Conservation (phyloP, 2,329 filamentous ascomycete genomes). For the Talaromyces sp. region DNA sequence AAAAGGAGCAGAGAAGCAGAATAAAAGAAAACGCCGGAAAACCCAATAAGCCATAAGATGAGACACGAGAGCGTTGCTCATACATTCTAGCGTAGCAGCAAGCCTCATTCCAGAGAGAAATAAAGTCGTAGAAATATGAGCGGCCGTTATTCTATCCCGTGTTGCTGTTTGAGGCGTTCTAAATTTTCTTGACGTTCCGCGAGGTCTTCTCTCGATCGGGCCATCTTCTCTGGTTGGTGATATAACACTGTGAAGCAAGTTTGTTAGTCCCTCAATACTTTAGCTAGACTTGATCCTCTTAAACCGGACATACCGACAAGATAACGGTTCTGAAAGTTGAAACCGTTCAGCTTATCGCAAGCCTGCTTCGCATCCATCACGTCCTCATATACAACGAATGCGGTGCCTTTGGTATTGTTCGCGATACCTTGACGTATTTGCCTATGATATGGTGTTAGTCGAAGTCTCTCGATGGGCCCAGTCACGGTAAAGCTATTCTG, state of each 20-base stretch:
- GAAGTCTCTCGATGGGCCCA: background rate
- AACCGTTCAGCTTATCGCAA: conserved; percentile 99
- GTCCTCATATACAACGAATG: conserved; percentile 99
- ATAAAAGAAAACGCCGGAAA: conserved; percentile 31
- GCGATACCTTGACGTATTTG: conserved; percentile 99
- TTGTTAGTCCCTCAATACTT: background rate
- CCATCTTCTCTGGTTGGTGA: conserved; percentile 75
- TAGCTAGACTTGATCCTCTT: background rate
- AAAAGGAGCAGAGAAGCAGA: conserved; percentile 14
- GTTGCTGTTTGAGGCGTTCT: conserved; percentile 95
- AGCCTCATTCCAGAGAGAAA: conserved; percentile 19
- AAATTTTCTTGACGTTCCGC: conserved; percentile 92
- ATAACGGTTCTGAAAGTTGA: conserved; percentile 99
- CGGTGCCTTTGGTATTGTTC: conserved; percentile 95
- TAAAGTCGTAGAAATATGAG: background rate
- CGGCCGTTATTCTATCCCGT: conserved; percentile 87
- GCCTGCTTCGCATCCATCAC: conserved; percentile 98
- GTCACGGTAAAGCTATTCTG: background rate
- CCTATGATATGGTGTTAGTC: conserved; percentile 48
- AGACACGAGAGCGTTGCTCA: background rate
- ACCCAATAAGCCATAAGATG: conserved; percentile 36
- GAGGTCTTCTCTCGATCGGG: conserved; percentile 87
- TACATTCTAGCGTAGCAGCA: background rate
- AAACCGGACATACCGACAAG: conserved; percentile 73
- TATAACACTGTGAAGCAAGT: conserved; percentile 56